Evolutionary conservation across 345 rosid species (phyloP).

Genomic region (Lumnitzera racemosa): DNA sequence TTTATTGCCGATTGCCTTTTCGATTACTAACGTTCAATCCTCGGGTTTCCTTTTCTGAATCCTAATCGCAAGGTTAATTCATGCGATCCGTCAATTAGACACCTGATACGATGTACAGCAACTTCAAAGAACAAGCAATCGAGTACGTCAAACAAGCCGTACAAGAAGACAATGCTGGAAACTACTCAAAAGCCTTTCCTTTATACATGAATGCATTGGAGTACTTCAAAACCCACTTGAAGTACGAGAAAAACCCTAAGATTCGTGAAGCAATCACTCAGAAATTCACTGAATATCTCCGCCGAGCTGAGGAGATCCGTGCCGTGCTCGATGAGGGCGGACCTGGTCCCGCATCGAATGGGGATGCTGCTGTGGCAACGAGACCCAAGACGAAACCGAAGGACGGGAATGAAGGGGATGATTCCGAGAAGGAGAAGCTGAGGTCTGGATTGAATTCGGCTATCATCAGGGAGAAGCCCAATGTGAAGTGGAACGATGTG

Average conservation of each 20-base stretch:
- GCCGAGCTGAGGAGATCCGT: conserved; percentile 96
- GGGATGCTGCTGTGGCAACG: conserved; percentile 71
- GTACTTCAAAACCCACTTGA: conserved; percentile 90
- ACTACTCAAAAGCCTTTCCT: conserved; percentile 80
- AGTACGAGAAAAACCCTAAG: conserved; percentile 93
- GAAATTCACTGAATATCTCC: conserved; percentile 83
- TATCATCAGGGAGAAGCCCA: conserved; percentile 81
- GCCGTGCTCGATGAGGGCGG: conserved; percentile 86
- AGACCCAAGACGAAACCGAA: conserved; percentile 67
- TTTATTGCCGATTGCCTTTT: neutral
- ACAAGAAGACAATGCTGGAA: conserved; percentile 80
- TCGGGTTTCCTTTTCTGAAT: conserved; percentile 1
- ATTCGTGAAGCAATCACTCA: conserved; percentile 74
- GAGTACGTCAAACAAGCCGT: conserved; percentile 96
- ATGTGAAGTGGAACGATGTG: conserved; percentile 84
- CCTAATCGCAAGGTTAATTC: neutral
- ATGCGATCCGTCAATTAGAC: conserved; percentile 6
- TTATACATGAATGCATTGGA: conserved; percentile 91
- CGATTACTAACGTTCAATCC: neutral
- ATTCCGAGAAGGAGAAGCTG: conserved; percentile 75
- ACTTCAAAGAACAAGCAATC: conserved; percentile 92
- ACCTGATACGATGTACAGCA: conserved; percentile 64
- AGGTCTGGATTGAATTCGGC: conserved; percentile 79
- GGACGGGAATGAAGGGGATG: conserved; percentile 83
- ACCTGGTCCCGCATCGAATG: conserved; percentile 58